Evolutionary conservation across 176 grass and related monocot genomes (phyloP).

Genomic region (Lolium multiflorum): DNA sequence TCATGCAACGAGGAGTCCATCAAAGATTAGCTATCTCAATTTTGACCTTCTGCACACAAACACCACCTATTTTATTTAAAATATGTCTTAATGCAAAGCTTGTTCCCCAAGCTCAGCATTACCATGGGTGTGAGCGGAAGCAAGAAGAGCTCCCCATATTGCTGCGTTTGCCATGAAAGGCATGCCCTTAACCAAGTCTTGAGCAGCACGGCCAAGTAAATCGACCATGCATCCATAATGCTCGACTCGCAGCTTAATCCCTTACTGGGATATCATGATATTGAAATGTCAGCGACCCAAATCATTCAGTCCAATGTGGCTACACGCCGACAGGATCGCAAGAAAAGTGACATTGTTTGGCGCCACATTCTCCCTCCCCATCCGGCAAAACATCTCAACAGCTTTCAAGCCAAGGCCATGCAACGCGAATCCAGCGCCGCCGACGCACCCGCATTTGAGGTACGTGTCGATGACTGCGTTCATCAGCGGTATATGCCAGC

Average conservation of each 20-base stretch:
- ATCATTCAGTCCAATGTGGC: slow-evolving; percentile 62
- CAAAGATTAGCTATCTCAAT: not conserved
- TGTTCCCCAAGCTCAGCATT: slow-evolving; percentile 71
- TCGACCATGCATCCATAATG: slow-evolving; percentile 88
- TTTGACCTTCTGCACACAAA: slow-evolving; percentile 20
- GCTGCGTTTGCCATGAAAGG: slow-evolving; percentile 81
- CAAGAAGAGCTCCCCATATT: slow-evolving; percentile 86
- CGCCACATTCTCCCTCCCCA: slow-evolving; percentile 68
- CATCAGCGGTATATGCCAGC: slow-evolving; percentile 54
- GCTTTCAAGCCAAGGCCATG: slow-evolving; percentile 74
- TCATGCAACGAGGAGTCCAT: not conserved
- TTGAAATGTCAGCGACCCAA: slow-evolving; percentile 68
- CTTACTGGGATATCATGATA: slow-evolving; percentile 59
- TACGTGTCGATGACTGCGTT: slow-evolving; percentile 91
- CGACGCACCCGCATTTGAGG: slow-evolving; percentile 66
- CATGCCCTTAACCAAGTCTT: slow-evolving; percentile 65
- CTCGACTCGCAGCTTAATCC: slow-evolving; percentile 65
- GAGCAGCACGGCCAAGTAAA: slow-evolving; percentile 69
- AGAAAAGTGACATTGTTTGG: slow-evolving; percentile 77
- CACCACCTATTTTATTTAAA: no score
- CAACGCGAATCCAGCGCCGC: slow-evolving; percentile 67
- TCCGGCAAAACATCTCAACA: slow-evolving; percentile 62
- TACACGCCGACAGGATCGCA: slow-evolving; percentile 70
- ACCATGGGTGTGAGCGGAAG: slow-evolving; percentile 68
- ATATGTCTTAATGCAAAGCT: slow-evolving; percentile 36